phyloP scores from a whole-genome alignment of 164 flowering plant genomes.

The Magnolia sinica region DNA sequence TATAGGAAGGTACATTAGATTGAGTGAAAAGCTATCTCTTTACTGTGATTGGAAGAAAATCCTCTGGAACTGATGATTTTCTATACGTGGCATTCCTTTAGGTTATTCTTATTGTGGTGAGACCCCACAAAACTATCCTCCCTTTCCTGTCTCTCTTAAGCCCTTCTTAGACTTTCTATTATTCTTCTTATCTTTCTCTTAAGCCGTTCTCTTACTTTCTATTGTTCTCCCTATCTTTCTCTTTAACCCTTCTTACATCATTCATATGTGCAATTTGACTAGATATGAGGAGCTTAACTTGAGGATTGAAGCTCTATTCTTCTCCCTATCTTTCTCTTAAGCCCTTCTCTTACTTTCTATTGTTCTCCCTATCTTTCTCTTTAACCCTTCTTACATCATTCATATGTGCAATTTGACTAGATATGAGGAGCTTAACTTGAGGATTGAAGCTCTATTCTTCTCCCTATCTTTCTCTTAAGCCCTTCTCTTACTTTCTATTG shows the following conservation, averaged over 20 bases:
- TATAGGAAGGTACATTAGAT: too few relatives aligned
- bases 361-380: not conserved
- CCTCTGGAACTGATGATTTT: not conserved
- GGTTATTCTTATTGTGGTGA: not conserved
- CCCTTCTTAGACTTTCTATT: not conserved
- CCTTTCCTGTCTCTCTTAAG: not conserved
- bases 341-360: not conserved
- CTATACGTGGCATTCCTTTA: not conserved
- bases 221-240: too few relatives aligned
- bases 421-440: not conserved
- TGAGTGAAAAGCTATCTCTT: too few relatives aligned
- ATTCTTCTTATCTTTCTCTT: not conserved
- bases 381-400: not conserved
- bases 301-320: not conserved
- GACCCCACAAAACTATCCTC: not conserved
- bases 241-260: not conserved
- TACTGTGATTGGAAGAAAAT: too few relatives aligned
- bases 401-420: not conserved
- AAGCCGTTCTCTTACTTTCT: not conserved
- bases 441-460: not conserved
- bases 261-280: not conserved
- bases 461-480: not conserved
- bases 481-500: not conserved
- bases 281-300: not conserved
- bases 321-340: not conserved